Percentiles rank a stretch among this genome's conserved stretches.
Conservation (phyloP, 1,139 yeast species). For the Yamadazyma buinensis region DNA sequence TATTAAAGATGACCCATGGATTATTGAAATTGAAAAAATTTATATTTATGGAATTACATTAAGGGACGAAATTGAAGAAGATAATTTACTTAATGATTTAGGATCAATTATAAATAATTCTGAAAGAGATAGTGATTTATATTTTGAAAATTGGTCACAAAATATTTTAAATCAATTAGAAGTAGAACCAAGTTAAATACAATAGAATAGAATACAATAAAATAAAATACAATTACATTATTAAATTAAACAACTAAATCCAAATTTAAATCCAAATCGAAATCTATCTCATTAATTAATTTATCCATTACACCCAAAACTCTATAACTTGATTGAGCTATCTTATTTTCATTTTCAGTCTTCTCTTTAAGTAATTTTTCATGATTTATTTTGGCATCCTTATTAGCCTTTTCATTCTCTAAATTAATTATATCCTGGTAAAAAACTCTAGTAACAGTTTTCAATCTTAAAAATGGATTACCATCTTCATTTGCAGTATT, state of each 20-base stretch:
- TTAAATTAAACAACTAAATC: conserved; percentile 5
- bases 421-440: conserved; percentile 50
- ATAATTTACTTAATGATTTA: conserved; percentile 26
- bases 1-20: conserved; percentile 56
- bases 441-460: conserved; percentile 81
- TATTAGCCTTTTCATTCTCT: conserved; percentile 43
- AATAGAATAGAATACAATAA: neutral
- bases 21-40: conserved; percentile 37
- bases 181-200: too few species aligned
- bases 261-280: conserved; percentile 24
- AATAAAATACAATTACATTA: neutral
- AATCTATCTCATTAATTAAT: conserved; percentile 33
- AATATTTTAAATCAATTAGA: conserved; percentile 7
- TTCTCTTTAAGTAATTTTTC: conserved; percentile 35
- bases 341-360: conserved; percentile 34
- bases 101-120: conserved; percentile 37
- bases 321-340: conserved; percentile 41
- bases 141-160: conserved; percentile 30
- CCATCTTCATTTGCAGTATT: conserved; percentile 50
- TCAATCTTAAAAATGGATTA: conserved; percentile 88
- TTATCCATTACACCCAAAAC: conserved; percentile 44
- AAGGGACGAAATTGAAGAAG: conserved; percentile 22
- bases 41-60: conserved; percentile 28
- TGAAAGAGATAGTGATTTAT: conserved; percentile 26
- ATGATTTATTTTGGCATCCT: conserved; percentile 36